Conservation (phyloP, 139 green algal genomes). For the Chlorella sp. region DNA sequence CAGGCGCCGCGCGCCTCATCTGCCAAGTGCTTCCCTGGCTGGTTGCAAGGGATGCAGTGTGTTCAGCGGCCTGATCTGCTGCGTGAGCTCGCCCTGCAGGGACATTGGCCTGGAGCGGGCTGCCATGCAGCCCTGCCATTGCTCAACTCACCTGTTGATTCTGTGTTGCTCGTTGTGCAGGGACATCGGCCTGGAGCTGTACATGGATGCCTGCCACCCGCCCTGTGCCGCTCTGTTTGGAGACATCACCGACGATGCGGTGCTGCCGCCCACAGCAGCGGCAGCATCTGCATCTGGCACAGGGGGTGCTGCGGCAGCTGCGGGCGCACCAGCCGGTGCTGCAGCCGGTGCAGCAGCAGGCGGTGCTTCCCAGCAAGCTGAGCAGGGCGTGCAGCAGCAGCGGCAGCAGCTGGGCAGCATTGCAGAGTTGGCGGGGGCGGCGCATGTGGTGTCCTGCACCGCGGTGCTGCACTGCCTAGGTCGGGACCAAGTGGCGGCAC, state of each 20-base stretch:
- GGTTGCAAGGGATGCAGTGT: no score
- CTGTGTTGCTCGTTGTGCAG: neutral
- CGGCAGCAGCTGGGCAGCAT: neutral
- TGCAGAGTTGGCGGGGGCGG: neutral
- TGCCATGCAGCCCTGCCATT: no score
- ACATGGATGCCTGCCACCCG: neutral
- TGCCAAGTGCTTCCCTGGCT: no score
- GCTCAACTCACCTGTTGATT: neutral
- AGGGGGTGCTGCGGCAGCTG: neutral
- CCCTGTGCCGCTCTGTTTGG: slow-evolving; percentile 7
- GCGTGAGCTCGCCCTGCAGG: no score
- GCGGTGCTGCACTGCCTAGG: neutral
- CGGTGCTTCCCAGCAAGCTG: neutral
- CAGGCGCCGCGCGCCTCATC: no score
- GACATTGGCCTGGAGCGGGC: no score
- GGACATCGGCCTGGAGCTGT: neutral
- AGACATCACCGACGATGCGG: neutral
- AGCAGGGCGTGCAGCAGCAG: neutral
- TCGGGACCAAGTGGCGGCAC: neutral
- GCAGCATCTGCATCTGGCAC: neutral
- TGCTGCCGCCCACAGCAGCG: neutral
- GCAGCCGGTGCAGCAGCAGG: neutral
- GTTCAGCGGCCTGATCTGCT: no score
- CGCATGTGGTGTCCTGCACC: neutral
- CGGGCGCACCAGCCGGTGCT: neutral